Conservation (phyloP, 202 grass and related monocot genomes). For the Dendrocalamus latiflorus region DNA sequence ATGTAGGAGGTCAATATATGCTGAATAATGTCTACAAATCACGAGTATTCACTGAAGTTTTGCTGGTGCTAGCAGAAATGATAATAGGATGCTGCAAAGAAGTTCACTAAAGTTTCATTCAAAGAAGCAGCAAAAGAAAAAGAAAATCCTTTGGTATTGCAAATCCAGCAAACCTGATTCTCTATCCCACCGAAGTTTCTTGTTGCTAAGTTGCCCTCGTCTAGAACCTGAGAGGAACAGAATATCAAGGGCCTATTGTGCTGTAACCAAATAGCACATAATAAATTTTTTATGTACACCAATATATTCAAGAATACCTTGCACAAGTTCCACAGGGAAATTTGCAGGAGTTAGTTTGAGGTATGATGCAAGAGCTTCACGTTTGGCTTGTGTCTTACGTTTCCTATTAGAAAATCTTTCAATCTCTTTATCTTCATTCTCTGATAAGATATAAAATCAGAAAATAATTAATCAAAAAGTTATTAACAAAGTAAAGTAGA, state of each 20-base stretch:
- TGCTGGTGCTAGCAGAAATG: neutral
- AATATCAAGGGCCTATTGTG: conserved; percentile 2
- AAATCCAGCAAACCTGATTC: conserved; percentile 46
- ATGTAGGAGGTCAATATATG: conserved; percentile 5
- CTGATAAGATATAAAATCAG: conserved; percentile 31
- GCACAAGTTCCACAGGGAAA: conserved; percentile 74
- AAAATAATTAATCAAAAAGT: neutral
- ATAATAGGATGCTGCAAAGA: neutral
- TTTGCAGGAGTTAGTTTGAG: conserved; percentile 58
- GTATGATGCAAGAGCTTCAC: conserved; percentile 67
- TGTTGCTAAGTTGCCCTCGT: conserved; percentile 43
- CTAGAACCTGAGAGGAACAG: conserved; percentile 46
- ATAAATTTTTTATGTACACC: neutral
- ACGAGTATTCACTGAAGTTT: neutral
- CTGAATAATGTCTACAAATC: neutral
- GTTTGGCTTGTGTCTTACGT: conserved; percentile 46
- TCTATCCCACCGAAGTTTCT: conserved; percentile 82
- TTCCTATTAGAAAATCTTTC: conserved; percentile 55
- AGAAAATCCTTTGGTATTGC: neutral
- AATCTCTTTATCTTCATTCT: conserved; percentile 47
- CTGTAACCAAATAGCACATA: neutral
- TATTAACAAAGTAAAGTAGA: neutral
- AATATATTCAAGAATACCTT: conserved; percentile 47
- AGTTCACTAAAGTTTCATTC: neutral
- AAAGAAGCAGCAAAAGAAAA: neutral